Evolutionary conservation across 345 rosid species (phyloP).

Genomic region (Populus pruinosa): DNA sequence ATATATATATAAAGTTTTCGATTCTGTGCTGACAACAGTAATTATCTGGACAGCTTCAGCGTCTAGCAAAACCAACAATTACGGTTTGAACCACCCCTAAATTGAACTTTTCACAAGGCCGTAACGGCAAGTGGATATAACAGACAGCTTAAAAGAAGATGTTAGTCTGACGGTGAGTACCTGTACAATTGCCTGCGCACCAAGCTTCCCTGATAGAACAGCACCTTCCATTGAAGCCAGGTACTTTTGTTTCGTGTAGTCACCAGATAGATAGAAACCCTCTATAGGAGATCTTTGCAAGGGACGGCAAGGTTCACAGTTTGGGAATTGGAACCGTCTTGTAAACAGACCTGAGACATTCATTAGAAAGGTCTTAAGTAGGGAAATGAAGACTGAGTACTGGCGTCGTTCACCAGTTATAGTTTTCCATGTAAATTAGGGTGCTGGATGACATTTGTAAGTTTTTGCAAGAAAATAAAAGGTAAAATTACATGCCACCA

Average conservation of each 20-base stretch:
- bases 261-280: constrained; percentile 90
- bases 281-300: constrained; percentile 80
- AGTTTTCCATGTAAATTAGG: background rate
- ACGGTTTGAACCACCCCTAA: background rate
- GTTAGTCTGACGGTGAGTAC: constrained; percentile 25
- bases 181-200: constrained; percentile 82
- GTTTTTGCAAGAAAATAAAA: background rate
- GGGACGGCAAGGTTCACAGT: constrained; percentile 92
- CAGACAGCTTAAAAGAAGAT: background rate
- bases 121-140: background rate
- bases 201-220: constrained; percentile 86
- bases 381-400: background rate
- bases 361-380: constrained; percentile 1
- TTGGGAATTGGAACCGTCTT: constrained; percentile 55
- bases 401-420: background rate
- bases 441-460: background rate
- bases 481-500: background rate
- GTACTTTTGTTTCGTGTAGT: constrained; percentile 94
- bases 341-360: constrained; percentile 75
- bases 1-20: no score
- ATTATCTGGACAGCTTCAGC: background rate
- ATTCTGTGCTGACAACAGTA: background rate
- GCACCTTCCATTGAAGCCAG: constrained; percentile 99
- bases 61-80: background rate
- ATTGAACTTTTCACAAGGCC: background rate